Percentiles rank a stretch among this genome's conserved stretches.
Evolutionary conservation across 2,329 filamentous ascomycete species (phyloP).

Genomic region (Penicillium freii): DNA sequence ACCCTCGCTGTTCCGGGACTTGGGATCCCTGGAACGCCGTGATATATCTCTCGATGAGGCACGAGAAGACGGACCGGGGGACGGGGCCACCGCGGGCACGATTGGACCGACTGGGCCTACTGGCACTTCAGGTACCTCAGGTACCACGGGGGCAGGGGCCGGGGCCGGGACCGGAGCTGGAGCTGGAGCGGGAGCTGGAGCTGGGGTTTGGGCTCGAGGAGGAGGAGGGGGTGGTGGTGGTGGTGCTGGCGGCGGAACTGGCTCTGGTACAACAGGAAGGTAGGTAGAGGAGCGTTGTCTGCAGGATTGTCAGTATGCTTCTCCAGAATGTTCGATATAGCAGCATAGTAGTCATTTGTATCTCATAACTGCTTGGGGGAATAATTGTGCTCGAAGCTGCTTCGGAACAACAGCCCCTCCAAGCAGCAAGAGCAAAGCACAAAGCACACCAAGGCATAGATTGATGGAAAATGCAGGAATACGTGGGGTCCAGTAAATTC

Average conservation of each 20-base stretch:
- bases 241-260: not conserved
- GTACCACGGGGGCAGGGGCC: not conserved
- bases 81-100: not conserved
- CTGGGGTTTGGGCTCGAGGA: too few species aligned
- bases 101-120: not conserved
- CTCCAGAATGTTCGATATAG: not conserved
- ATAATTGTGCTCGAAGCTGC: not conserved
- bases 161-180: not conserved
- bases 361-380: not conserved
- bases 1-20: conserved; percentile 52
- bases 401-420: conserved; percentile 4
- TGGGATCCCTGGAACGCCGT: conserved; percentile 41
- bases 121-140: not conserved
- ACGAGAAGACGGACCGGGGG: conserved; percentile 44
- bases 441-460: not conserved
- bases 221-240: not conserved
- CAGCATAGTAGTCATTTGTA: conserved; percentile 6
- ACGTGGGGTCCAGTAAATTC: not conserved
- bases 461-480: not conserved
- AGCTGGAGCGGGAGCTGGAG: not conserved
- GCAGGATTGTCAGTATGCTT: conserved; percentile 32
- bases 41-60: conserved; percentile 43
- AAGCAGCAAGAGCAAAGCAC: not conserved
- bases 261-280: conserved; percentile 54
- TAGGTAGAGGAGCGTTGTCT: conserved; percentile 65